phyloP scores from a whole-genome alignment of 1,284 basidiomycete species.

The Apiotrichum montevideense region DNA sequence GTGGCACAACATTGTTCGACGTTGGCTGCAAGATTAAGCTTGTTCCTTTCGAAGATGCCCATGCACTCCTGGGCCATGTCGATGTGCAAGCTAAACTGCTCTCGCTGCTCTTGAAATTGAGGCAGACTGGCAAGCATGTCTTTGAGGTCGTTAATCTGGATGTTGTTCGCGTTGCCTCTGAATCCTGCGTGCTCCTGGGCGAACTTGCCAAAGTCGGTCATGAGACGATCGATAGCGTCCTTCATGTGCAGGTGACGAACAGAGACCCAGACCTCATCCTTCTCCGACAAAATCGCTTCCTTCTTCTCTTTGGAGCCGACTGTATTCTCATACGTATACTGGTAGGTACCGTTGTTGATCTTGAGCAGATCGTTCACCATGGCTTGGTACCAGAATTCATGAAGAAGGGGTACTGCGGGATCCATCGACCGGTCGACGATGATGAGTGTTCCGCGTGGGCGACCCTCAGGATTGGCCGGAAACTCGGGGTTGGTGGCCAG shows the following conservation, averaged over 20 bases:
- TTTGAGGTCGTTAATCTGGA: conserved; percentile 93
- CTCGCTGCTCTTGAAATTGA: conserved; percentile 90
- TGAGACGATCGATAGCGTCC: conserved; percentile 93
- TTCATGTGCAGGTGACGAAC: conserved; percentile 97
- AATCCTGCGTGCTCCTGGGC: conserved; percentile 89
- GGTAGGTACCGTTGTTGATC: conserved; percentile 83
- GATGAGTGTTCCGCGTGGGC: conserved; percentile 72
- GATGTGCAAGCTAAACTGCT: conserved; percentile 91
- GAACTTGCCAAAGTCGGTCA: conserved; percentile 89
- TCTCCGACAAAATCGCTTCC: conserved; percentile 72
- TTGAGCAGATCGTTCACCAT: conserved; percentile 94
- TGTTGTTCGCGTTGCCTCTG: conserved; percentile 54
- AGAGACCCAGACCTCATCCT: conserved; percentile 83
- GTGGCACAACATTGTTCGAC: conserved; percentile 97
- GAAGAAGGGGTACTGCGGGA: conserved; percentile 78
- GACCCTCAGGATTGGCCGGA: conserved; percentile 47
- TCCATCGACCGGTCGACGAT: conserved; percentile 97
- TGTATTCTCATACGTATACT: conserved; percentile 79
- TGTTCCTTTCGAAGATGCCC: conserved; percentile 82
- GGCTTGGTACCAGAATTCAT: conserved; percentile 98
- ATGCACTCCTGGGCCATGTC: conserved; percentile 98
- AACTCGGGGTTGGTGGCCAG: conserved; percentile 79
- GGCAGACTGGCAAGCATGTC: conserved; percentile 96
- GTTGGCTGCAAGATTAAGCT: conserved; percentile 74
- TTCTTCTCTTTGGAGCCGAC: conserved; percentile 79